A percentile compares a stretch with the other conserved stretches of the same genome.
These are phyloP conservation scores for Auricularia heimuer DNA, from an alignment of 768 basidiomycete genomes.

Conservation along the genomic window DNA sequence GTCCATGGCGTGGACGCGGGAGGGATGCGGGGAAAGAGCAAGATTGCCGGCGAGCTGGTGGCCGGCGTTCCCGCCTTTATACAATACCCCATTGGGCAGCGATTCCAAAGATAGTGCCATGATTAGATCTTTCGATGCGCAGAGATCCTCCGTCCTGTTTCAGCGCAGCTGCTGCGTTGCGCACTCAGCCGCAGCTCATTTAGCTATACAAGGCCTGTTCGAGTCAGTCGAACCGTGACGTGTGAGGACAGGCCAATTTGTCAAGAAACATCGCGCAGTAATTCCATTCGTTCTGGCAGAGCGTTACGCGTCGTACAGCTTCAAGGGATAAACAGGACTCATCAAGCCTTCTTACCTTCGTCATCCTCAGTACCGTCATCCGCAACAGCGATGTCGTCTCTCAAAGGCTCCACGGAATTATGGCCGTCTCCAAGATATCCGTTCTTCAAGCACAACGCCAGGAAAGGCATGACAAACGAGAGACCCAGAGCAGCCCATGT, in stretches of 20 bases:
- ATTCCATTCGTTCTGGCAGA: too few relatives aligned
- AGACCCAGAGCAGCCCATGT: not conserved
- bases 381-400: not conserved
- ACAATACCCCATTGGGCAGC: too few relatives aligned
- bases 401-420: not conserved
- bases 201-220: too few relatives aligned
- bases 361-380: not conserved
- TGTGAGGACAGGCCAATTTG: too few relatives aligned
- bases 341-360: not conserved
- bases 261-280: too few relatives aligned
- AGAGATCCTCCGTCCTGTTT: too few relatives aligned
- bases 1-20: conserved; percentile 22
- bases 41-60: not conserved
- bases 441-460: not conserved
- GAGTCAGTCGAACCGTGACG: too few relatives aligned
- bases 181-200: too few relatives aligned
- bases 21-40: not conserved
- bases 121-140: too few relatives aligned
- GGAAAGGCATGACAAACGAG: not conserved
- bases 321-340: not conserved
- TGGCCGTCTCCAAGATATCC: not conserved
- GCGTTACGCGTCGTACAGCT: too few relatives aligned
- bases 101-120: too few relatives aligned
- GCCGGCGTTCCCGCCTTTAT: not conserved
- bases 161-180: too few relatives aligned